Base-by-base conservation (phyloP, 306 rosid genomes). In the Gleditsia sinensis region DNA sequence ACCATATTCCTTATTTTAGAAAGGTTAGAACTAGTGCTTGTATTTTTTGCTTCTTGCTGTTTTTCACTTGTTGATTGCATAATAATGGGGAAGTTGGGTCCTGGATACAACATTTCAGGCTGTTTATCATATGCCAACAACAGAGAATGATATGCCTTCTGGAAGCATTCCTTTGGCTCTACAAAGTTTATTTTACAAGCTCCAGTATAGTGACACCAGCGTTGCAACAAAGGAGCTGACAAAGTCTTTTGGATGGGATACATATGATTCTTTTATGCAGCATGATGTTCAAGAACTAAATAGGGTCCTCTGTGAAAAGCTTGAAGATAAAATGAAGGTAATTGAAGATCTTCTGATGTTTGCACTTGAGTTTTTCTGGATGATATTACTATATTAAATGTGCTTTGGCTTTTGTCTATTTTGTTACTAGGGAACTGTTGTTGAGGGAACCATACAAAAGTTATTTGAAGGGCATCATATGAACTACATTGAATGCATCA, bases 391-490 rank as follows among this genome's bases (percentile, higher is more conserved):
- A 17, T 42, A 54, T 62, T 48, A 74, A 70, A 79, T 30, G 46
- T 32, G 39, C 36, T 56, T 14, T 73, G 49, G 37, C 37, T 50
- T 50, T 79, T 80, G 43, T 59, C 33, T 61, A 39, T 24, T 59
- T 21, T 75, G 30, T 69, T 42, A 42, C 30, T 67, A 93, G 98
- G 98, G 97, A 84, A 93, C 98, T 48, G 98, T 93, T 67, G 98
- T 93, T 33, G 98, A 93, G 92, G 98, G 98, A 72, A 93, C 98
- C 19, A 93, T 93, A 83, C 98, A 93, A 67, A 84, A 91, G 78
- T 87, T 93, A 71, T 93, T 93, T 70, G 98, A 93, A 85, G 98
- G 98, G 37, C 97, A 93, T 75, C 97, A 93, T 68, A 93, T 93
- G 98, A 93, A 93, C 68, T 93, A 91, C 80, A 93, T 93, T 50